A percentile compares a stretch with the other conserved stretches of the same genome.
Conservation (phyloP, 2,329 filamentous ascomycete species). For the Eurotiales sp. region DNA sequence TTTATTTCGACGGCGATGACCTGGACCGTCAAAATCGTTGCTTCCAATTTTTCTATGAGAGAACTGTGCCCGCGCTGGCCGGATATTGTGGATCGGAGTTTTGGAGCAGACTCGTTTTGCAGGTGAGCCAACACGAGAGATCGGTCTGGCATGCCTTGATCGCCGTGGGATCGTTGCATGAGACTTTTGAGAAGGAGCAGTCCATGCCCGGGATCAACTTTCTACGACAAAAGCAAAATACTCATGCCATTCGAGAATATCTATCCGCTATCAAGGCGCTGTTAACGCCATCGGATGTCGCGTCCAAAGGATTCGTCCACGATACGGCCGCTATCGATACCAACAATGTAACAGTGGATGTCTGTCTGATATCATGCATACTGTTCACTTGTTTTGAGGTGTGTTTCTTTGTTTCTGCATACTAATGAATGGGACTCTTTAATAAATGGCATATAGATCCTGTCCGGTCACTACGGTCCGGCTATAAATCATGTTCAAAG, state of each 20-base stretch:
- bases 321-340: not conserved
- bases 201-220: not conserved
- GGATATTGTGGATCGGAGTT: slow-evolving; percentile 25
- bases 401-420: not conserved
- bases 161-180: slow-evolving; percentile 28
- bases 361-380: slow-evolving; percentile 22
- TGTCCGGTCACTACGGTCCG: slow-evolving; percentile 21
- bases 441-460: slow-evolving; percentile 16
- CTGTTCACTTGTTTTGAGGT: slow-evolving; percentile 26
- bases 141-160: slow-evolving; percentile 25
- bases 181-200: slow-evolving; percentile 18
- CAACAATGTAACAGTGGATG: slow-evolving; percentile 12
- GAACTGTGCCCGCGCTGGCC: slow-evolving; percentile 24
- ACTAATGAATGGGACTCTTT: not conserved
- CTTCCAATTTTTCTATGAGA: slow-evolving; percentile 30
- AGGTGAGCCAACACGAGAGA: slow-evolving; percentile 23
- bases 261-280: slow-evolving; percentile 4
- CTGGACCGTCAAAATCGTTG: slow-evolving; percentile 26
- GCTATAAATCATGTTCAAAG: slow-evolving; percentile 21
- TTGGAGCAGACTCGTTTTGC: slow-evolving; percentile 23
- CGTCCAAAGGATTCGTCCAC: not conserved
- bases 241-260: slow-evolving; percentile 9
- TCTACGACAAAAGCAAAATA: not conserved
- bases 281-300: not conserved
- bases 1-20: too few relatives aligned